Evolutionary conservation across 116 monocot species (phyloP), one percentile per base, ranked within the genome.

Genomic region (Papilionanthe hybrid): DNA sequence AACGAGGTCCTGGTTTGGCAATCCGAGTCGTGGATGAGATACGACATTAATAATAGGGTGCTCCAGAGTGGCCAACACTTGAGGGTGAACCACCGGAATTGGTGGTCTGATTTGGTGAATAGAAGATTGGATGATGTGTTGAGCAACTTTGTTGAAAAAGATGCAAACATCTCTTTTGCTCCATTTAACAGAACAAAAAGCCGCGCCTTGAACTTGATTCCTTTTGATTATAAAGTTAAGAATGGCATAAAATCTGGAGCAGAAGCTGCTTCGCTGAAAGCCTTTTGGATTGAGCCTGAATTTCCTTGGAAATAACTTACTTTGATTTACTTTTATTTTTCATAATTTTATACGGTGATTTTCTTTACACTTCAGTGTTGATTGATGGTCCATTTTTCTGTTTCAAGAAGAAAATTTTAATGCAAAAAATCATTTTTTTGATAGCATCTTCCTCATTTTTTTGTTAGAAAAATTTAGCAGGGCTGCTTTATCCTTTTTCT

Each of bases 271-370:
- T 9, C 20, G 17, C 15, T 73, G 73, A 73, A 73, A 44, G 73
- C 73, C 1, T 43, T 29, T n/a, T 73, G 73, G 44, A 45, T 73
- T 23, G 73, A 45, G 72, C 19, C 72, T 41, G 19, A 5, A 19
- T 72, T 72, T 72, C 72, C 72, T 72, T 72, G 37, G 72, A 32
- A 30, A 27, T 69, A 32, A 32, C 69, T 69, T 69, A 2, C 3
- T 49, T 49, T 49, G 49, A 49, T 13, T 49, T 49, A 0, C 10
- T 49, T 49, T 49, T 49, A 11, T 49, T 49, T 13, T 3, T 49
- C 12, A 9, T 11, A 37, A 37, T 49, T 49, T 49, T 2, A 13
- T 11, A 13, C 49, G 2, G 49, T 2, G 49, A 49, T 49, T 2
- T 9, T 49, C 49, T 49, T 49, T 49, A 13, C 12, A 49, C 0